Base-by-base conservation (phyloP, 1,284 basidiomycete species). In the Thecaphora frezii region DNA sequence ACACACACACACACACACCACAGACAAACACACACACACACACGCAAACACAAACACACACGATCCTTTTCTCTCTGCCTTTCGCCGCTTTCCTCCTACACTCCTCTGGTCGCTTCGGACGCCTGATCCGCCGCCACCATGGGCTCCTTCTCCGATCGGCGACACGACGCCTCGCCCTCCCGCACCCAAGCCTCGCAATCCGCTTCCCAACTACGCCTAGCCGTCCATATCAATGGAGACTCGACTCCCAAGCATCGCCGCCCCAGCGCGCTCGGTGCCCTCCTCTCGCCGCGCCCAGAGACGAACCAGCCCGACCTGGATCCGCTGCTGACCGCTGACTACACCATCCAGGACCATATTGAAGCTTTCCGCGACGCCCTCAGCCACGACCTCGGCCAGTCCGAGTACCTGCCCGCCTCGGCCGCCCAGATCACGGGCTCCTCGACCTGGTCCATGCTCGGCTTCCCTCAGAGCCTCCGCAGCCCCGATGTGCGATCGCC, bases 281-380 rank as follows among this genome's bases (percentile, higher is more conserved):
- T 69, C 18, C 56, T 69, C 10, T 69, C 66, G 2, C 66, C 66
- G 9, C 52, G 45, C n/a, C 33, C 55, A 4, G 65, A 58, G 30
- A 44, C 56, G 5, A 47, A 39, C 22, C 45, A 54, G 36, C 64
- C 64, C 0, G 53, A 58, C 28, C 66, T 71, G 19, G 50, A 71
- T 44, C 71, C 71, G 18, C 61, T 74, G 10, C 55, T 74, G 38
- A 69, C 61, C n/a, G 54, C 51, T 39, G 53, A 64, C 14, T 75
- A 66, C 45, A 53, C 56, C 26, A 59, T 62, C 9, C 60, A 63
- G 1, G 53, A 63, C 5, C 69, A 71, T 44, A 54, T 75, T 9
- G 65, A 63, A 10, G 69, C 73, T 1, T 75, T 75, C 33, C 65
- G 58, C 2, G 69, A 73, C 22, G 73, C 73, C 1, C 56, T 75